These are phyloP conservation scores for Sanghuangporus weigelae DNA, from an alignment of 1,284 basidiomycete species.

Conservation along the genomic window DNA sequence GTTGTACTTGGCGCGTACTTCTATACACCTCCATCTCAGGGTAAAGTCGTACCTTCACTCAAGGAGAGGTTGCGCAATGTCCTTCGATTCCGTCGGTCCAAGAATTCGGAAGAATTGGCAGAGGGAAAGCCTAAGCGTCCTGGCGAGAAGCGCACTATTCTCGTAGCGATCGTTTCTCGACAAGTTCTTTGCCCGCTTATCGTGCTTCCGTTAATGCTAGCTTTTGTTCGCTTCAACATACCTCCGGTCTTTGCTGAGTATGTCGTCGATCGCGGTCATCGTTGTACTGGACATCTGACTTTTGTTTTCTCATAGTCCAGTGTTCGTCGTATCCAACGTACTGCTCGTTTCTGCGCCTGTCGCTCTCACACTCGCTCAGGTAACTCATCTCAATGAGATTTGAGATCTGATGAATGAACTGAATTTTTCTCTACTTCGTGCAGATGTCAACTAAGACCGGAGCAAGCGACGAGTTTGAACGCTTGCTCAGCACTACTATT, in stretches of 20 bases:
- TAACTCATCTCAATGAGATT: conserved; percentile 22
- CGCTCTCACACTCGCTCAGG: conserved; percentile 77
- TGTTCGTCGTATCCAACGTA: conserved; percentile 78
- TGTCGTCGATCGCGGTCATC: conserved; percentile 30
- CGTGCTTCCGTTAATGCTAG: conserved; percentile 68
- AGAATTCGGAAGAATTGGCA: background rate
- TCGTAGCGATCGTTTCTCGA: conserved; percentile 70
- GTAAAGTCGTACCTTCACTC: conserved; percentile 19
- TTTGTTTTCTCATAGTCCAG: conserved; percentile 49
- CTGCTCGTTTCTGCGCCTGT: conserved; percentile 76
- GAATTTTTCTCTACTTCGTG: background rate
- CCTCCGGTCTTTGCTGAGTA: conserved; percentile 72
- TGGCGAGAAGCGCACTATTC: conserved; percentile 81
- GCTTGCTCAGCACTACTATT: conserved; percentile 77
- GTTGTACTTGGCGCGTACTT: conserved; percentile 94
- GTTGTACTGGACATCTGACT: background rate
- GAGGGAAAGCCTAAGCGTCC: conserved; percentile 25
- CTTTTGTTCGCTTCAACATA: conserved; percentile 53
- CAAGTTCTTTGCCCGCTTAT: conserved; percentile 85
- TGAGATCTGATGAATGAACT: conserved; percentile 12
- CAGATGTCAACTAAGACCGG: conserved; percentile 81
- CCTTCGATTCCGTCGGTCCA: conserved; percentile 25
- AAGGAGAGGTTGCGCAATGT: conserved; percentile 37
- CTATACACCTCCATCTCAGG: conserved; percentile 36
- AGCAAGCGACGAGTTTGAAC: conserved; percentile 84